These are phyloP conservation scores for Vigna nakashimae DNA, from an alignment of 306 rosid genomes.

Conservation along the genomic window DNA sequence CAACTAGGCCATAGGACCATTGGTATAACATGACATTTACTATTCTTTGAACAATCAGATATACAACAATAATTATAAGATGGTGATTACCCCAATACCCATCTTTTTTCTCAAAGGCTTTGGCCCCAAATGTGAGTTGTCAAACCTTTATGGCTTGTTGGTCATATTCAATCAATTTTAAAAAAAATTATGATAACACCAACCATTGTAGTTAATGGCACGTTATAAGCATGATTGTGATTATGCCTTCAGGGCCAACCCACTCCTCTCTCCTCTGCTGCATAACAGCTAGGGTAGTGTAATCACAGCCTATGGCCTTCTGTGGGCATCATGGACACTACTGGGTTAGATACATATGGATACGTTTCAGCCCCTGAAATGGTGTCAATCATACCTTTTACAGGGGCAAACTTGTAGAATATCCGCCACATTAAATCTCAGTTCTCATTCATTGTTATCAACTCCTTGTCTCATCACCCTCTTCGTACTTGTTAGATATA, in stretches of 20 bases:
- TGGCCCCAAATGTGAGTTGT: neutral
- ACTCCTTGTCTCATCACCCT: neutral
- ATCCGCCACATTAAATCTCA: neutral
- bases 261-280: neutral
- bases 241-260: neutral
- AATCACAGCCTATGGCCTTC: neutral
- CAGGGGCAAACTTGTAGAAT: neutral
- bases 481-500: too few species aligned
- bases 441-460: neutral
- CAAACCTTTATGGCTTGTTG: neutral
- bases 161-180: neutral
- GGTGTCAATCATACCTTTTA: neutral
- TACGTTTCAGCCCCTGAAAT: neutral
- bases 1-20: slow-evolving; percentile 2
- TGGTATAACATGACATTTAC: neutral
- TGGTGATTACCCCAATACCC: neutral
- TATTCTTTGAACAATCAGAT: neutral
- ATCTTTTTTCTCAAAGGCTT: too few species aligned
- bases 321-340: neutral
- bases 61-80: neutral
- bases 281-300: neutral
- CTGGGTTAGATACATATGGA: neutral
- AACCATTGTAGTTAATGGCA: neutral
- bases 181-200: slow-evolving; percentile 13
- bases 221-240: neutral